Base-by-base conservation (phyloP, 2,329 filamentous ascomycete species). In the Cladosporium sphaerospermum region DNA sequence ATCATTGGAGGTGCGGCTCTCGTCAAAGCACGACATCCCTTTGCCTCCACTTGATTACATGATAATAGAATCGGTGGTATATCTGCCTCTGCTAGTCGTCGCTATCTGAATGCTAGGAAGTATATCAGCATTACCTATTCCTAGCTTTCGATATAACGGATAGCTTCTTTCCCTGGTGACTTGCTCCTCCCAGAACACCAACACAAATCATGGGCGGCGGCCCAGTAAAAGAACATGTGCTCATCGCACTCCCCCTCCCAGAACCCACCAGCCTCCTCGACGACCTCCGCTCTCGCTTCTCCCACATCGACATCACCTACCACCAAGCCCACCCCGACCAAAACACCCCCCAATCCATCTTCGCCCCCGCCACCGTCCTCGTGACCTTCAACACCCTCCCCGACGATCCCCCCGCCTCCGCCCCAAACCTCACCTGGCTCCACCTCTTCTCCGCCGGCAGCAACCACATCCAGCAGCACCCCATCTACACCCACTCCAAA, bases 371-470 rank as follows among this genome's bases (percentile, higher is more conserved):
- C 31, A 77, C 71, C 2, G 71, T 79, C 56, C 69, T 80, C 16
- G 68, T 71, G 50, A 81, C 78, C 0, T 67, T 79, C 40, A 67
- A 63, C 56, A 69, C 70, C 53, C 68, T 79, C 9, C 78, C 78
- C 1, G 56, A 67, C 1, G 57, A 60, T 4, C 54, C 61, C 16
- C 61, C 68, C 10, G 62, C 62, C 10, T 60, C 64, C 7, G 66
- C 68, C 2, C 73, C 73, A 3, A 65, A 71, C 2, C 65, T 74
- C 28, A 64, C 77, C 57, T 64, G 81, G 46, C 74, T 84, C 48
- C 81, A 84, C 53, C 73, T 81, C 56, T 72, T 78, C 58, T 79
- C 77, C 9, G 81, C 81, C 7, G 81, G 81, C 2, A 73, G 77
- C 44, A 81, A 84, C 60, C 76, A 79, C 53, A 62, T 81, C 18